Base-by-base conservation (phyloP, 139 green algal genomes). In the Astrephomene gubernaculifera region DNA sequence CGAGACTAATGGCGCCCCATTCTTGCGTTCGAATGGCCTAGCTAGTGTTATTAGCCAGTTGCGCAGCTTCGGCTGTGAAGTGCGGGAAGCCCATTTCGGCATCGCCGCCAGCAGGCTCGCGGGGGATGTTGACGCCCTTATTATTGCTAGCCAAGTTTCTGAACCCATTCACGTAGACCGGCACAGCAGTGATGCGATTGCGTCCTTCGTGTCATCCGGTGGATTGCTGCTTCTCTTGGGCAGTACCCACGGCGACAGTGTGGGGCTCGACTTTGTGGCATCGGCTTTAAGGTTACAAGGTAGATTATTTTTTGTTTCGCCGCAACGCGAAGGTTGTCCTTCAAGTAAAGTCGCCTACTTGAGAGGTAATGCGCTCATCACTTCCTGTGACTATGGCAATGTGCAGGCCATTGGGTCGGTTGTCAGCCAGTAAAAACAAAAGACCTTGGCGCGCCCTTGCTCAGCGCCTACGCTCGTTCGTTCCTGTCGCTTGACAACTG, bases 171-270 rank as follows among this genome's bases (percentile, higher is more conserved):
- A 83, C 60, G n/a, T 83, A 12, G 61, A 9, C 75, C 75, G 24
- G 75, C 29, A 27, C 75, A 83, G 39, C 60, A 83, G 19, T 57
- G 75, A 1, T 22, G 39, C 60, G 21, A 9, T 83, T 4, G 39
- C 75, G 4, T n/a, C 39, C 2, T 83, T 49, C 39, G 39, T 61
- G 5, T 9, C 60, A 49, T 2, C 24, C 1, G 74, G 75, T 39
- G 75, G 75, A 57, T 49, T 83, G n/a, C 41, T 83, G 14, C 22
- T 83, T 12, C 12, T 83, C 19, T 35, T 72, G 35, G 41, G 44
- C n/a, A 39, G 60, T 1, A 72, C 43, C 14, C 29, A 43, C 19
- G 57, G 60, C 21, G 29, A 83, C 5, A 60, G 60, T 17, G 54
- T 57, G 41, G 54, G 54, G 39, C 29, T 6, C 14, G 4, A 53